Base-by-base conservation (phyloP, 2,329 filamentous ascomycete genomes). In the Apiospora sp. region DNA sequence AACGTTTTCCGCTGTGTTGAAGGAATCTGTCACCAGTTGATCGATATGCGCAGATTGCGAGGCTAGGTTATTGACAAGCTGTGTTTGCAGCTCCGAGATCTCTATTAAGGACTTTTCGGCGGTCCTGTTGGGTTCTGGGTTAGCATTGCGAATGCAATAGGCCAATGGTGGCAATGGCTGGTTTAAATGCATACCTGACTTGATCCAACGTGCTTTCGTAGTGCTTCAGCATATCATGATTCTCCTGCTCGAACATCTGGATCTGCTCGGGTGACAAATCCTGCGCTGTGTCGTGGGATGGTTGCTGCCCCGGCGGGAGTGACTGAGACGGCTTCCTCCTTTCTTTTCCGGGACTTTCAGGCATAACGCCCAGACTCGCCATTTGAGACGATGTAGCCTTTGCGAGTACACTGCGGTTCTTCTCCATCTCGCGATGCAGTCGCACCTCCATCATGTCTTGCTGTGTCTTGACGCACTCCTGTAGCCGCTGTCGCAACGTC, bases 151-250 rank as follows among this genome's bases (percentile, higher is more conserved):
- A 41, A n/a, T 2, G 19, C 12, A 13, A n/a, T 10, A 41, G 19
- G 19, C 12, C 22, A 64, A 41, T 3, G 3, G 4, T 13, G 58
- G 34, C 8, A 10, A 10, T 13, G 3, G 41, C 4, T 24, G n/a
- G 13, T 6, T 37, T 2, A 10, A 19, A 6, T 48, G 19, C 67
- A 14, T 89, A 97, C 94, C 93, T 93, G 76, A 98, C 94, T 88
- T 98, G 96, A 82, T 95, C 93, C 81, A 98, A 86, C n/a, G 94
- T 95, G 83, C 93, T 94, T 82, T 98, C 94, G 82, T 97, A 98
- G 83, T 98, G 94, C 82, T 93, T 93, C 77, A 98, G 87, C 92
- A 99, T 95, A 75, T 94, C 92, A 82, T 95, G 92, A 80, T 98
- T 98, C 80, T 97, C 95, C 83, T 94, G 90, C 77, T 96, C 95